Evolutionary conservation across 495 filamentous ascomycete genomes (phyloP), one percentile per base, ranked within the genome.

Genomic region (Aspergillus ostianus): DNA sequence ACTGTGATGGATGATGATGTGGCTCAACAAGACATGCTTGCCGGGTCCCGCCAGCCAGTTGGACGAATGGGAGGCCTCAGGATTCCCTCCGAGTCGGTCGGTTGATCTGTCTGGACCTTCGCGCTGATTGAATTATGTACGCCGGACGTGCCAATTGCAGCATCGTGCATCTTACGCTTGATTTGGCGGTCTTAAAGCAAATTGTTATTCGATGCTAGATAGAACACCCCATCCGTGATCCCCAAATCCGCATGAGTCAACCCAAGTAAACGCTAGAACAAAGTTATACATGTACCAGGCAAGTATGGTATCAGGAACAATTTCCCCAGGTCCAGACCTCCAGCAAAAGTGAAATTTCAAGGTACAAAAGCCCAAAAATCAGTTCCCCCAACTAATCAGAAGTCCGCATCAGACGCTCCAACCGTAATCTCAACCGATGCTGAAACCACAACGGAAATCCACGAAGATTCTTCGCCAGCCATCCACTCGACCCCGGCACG

Each of bases 391-490:
- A 44, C 50, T 56, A 63, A 48, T 64, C 63, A 49, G 64, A 41
- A 13, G 36, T 65, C 46, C 73, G 49, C 65, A 73, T 70, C 59
- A 72, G 55, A 52, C 64, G 49, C 66, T 74, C 74, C 67, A 75
- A 55, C 30, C 59, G 47, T 52, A 69, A 62, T 41, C 74, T 53
- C 48, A 73, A 19, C 27, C 13, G 19, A 64, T 71, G 63, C 73
- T 80, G 76, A 58, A 77, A 67, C 77, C 79, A 83, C 12, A 70
- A 26, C 47, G 79, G 79, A 54, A 65, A 69, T n/a, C 69, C 71
- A 26, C 78, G 61, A 0, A 81, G 27, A 27, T 62, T 56, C 51
- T 64, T 65, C 21, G 69, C 62, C 32, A 80, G 19, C 61, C 61
- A 71, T 29, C 74, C 70, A 10, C 65, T 64, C 20, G 65, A 55